These are phyloP conservation scores for Fusarium udum DNA, from an alignment of 2,329 filamentous ascomycete species.

Conservation along the genomic window DNA sequence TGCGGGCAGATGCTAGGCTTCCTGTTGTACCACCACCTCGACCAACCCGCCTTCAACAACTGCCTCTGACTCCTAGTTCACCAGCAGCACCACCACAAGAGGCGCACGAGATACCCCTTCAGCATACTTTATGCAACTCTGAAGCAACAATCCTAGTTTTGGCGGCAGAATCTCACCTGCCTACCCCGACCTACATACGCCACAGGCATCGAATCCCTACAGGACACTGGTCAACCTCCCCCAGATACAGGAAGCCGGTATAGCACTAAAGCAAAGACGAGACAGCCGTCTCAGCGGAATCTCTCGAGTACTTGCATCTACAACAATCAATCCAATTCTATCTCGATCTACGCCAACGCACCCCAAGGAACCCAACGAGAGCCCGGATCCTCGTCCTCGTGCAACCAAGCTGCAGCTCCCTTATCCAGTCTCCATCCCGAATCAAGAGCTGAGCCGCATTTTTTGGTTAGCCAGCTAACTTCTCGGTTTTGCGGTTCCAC, in stretches of 20 bases:
- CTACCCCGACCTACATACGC: conserved; percentile 31
- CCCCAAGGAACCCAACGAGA: conserved; percentile 33
- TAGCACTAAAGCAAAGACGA: conserved; percentile 25
- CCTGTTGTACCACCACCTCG: conserved; percentile 37
- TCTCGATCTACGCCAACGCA: conserved; percentile 36
- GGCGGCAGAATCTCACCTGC: conserved; percentile 32
- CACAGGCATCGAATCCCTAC: conserved; percentile 25
- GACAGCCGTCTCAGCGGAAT: conserved; percentile 5
- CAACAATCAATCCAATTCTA: conserved; percentile 25
- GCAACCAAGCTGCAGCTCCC: conserved; percentile 32
- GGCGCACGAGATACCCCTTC: conserved; percentile 34
- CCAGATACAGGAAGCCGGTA: conserved; percentile 18
- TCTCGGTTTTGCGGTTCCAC: conserved; percentile 16
- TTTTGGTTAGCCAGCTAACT: conserved; percentile 24
- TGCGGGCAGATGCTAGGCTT: conserved; percentile 23
- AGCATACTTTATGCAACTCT: conserved; percentile 38
- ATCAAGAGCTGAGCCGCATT: conserved; percentile 41
- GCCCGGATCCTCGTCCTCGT: conserved; percentile 32
- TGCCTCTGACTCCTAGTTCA: conserved; percentile 24
- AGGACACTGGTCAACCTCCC: conserved; percentile 20
- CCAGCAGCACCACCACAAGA: conserved; percentile 31
- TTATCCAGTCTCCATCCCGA: conserved; percentile 24
- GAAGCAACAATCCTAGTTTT: conserved; percentile 29
- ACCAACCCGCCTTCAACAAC: conserved; percentile 27
- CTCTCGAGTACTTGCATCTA: conserved; percentile 15